A percentile compares a stretch with the other conserved stretches of the same genome.
Evolutionary conservation across 306 rosid genomes (phyloP).

Genomic region (Casuarina glauca): DNA sequence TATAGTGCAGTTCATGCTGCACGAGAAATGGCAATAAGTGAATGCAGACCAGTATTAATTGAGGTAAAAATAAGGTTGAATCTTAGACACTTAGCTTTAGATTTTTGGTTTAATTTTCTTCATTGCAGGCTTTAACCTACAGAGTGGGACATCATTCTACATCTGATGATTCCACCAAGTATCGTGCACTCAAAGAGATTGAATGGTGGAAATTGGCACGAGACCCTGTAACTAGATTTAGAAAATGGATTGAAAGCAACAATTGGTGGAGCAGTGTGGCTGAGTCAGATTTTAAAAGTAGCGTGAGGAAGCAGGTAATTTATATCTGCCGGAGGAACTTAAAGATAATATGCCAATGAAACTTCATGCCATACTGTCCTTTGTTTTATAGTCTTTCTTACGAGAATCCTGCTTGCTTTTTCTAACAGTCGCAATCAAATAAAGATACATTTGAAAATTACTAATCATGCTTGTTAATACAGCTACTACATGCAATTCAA

Average conservation of each 20-base stretch:
- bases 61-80: slow-evolving; percentile 50
- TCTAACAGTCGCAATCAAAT: not conserved
- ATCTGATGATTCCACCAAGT: slow-evolving; percentile 97
- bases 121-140: slow-evolving; percentile 76
- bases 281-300: slow-evolving; percentile 64
- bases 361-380: not conserved
- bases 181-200: slow-evolving; percentile 72
- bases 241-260: slow-evolving; percentile 88
- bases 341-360: not conserved
- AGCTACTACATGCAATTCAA: slow-evolving; percentile 81
- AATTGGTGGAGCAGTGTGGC: slow-evolving; percentile 76
- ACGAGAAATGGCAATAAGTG: slow-evolving; percentile 75
- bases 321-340: slow-evolving; percentile 4
- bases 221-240: slow-evolving; percentile 76
- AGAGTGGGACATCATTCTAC: slow-evolving; percentile 96
- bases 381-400: not conserved
- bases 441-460: not conserved
- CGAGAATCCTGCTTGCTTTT: not conserved
- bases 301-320: slow-evolving; percentile 60
- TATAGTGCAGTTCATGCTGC: slow-evolving; percentile 75
- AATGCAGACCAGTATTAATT: slow-evolving; percentile 75
- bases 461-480: slow-evolving; percentile 29
- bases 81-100: not conserved
- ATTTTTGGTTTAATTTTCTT: slow-evolving; percentile 13
- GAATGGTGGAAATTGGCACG: slow-evolving; percentile 73